phyloP scores from a whole-genome alignment of 306 rosid species.

The Castanea sativa region DNA sequence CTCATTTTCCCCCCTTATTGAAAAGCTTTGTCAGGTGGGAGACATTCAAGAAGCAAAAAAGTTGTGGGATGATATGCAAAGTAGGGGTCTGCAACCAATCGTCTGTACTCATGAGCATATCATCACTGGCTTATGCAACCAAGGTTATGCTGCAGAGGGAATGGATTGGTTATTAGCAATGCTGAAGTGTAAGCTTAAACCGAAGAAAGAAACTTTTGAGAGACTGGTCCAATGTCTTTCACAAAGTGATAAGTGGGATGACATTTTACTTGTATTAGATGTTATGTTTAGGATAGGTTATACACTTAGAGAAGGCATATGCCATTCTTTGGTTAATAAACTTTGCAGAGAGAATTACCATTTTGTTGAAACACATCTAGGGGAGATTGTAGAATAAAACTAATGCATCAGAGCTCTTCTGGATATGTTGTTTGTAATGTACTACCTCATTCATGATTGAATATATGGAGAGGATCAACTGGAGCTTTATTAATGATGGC shows the following conservation, averaged over 20 bases:
- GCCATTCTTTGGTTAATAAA: conserved; percentile 37
- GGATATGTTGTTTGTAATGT: conserved; percentile 26
- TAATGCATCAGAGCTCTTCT: conserved; percentile 12
- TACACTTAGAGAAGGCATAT: conserved; percentile 31
- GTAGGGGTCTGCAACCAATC: conserved; percentile 42
- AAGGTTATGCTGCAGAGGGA: conserved; percentile 46
- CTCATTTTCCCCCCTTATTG: conserved; percentile 41
- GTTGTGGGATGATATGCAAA: conserved; percentile 54
- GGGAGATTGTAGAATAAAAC: conserved; percentile 39
- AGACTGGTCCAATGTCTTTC: conserved; percentile 40
- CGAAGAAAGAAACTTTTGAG: conserved; percentile 45
- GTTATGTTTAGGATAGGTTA: conserved; percentile 57
- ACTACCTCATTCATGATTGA: conserved; percentile 5
- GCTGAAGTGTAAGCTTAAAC: conserved; percentile 50
- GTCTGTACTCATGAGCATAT: conserved; percentile 35
- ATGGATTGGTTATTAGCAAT: conserved; percentile 53
- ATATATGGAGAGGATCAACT: not conserved
- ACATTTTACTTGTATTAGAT: conserved; percentile 57
- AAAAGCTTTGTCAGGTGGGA: conserved; percentile 46
- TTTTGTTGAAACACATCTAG: conserved; percentile 31
- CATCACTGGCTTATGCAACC: conserved; percentile 43
- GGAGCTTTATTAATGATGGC: too few relatives aligned
- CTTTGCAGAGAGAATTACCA: conserved; percentile 29
- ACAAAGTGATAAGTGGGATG: conserved; percentile 49
- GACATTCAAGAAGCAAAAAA: conserved; percentile 41